phyloP scores from a whole-genome alignment of 768 basidiomycete species.

The Wakefieldia striispora region DNA sequence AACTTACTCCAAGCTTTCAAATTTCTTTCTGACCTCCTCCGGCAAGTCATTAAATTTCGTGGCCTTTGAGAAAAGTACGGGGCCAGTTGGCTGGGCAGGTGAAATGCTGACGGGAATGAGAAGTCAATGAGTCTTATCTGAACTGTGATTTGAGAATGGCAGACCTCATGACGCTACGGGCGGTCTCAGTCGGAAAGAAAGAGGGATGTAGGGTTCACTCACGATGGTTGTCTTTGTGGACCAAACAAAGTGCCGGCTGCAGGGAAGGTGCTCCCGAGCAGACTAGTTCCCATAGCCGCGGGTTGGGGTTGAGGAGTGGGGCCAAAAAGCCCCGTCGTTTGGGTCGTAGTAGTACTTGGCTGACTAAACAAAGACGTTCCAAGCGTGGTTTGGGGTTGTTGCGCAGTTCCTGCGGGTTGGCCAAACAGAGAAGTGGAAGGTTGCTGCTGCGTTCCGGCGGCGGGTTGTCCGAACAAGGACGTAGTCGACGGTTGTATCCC shows the following conservation, averaged over 20 bases:
- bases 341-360: constrained; percentile 11
- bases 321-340: constrained; percentile 19
- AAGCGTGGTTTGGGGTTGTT: constrained; percentile 28
- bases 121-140: background rate
- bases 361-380: constrained; percentile 35
- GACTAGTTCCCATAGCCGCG: constrained; percentile 6
- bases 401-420: constrained; percentile 26
- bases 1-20: constrained; percentile 75
- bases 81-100: constrained; percentile 30
- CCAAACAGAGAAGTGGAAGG: constrained; percentile 37
- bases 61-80: constrained; percentile 40
- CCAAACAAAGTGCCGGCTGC: constrained; percentile 22
- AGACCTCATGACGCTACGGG: constrained; percentile 29
- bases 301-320: constrained; percentile 22
- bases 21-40: constrained; percentile 58
- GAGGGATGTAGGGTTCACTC: constrained; percentile 3
- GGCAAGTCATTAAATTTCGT: constrained; percentile 86
- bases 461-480: constrained; percentile 30
- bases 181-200: background rate
- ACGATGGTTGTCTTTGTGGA: constrained; percentile 33
- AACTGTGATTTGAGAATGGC: background rate
- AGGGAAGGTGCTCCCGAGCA: constrained; percentile 30
- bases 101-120: constrained; percentile 23
- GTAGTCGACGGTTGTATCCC: constrained; percentile 13
- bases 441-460: constrained; percentile 33